Conservation (phyloP, 2,329 filamentous ascomycete genomes). For the Aspergillus fructus region DNA sequence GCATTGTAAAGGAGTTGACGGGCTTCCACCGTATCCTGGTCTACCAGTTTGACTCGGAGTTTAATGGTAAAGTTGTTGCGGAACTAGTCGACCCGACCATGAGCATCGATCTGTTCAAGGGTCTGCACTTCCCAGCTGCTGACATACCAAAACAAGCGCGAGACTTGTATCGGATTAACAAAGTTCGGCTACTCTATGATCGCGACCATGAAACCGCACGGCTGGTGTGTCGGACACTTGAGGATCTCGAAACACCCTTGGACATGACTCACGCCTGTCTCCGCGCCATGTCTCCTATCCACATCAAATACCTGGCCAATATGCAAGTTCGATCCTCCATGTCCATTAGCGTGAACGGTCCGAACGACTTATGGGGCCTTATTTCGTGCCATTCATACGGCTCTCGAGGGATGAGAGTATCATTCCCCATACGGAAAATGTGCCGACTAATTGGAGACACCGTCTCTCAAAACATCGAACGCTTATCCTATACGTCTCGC, state of each 20-base stretch:
- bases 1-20: conserved; percentile 83
- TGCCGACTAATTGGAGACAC: conserved; percentile 84
- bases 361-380: conserved; percentile 81
- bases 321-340: conserved; percentile 94
- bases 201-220: conserved; percentile 76
- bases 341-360: conserved; percentile 89
- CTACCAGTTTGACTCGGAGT: conserved; percentile 81
- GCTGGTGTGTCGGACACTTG: conserved; percentile 73
- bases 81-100: conserved; percentile 79
- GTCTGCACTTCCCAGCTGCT: conserved; percentile 82
- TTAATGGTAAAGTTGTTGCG: conserved; percentile 84
- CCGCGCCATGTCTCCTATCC: conserved; percentile 79
- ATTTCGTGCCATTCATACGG: conserved; percentile 87
- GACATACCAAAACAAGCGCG: conserved; percentile 84
- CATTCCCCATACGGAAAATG: conserved; percentile 89
- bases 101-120: conserved; percentile 82
- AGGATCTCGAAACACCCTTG: conserved; percentile 64
- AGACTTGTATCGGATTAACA: conserved; percentile 88
- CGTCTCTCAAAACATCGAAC: conserved; percentile 82
- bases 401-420: conserved; percentile 79
- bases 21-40: conserved; percentile 92
- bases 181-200: conserved; percentile 83
- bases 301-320: conserved; percentile 80
- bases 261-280: conserved; percentile 84
- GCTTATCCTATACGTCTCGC: conserved; percentile 79